Evolutionary conservation across 2,329 filamentous ascomycete genomes (phyloP), one percentile per base, ranked within the genome.

Genomic region (Ophiobolus disseminans): DNA sequence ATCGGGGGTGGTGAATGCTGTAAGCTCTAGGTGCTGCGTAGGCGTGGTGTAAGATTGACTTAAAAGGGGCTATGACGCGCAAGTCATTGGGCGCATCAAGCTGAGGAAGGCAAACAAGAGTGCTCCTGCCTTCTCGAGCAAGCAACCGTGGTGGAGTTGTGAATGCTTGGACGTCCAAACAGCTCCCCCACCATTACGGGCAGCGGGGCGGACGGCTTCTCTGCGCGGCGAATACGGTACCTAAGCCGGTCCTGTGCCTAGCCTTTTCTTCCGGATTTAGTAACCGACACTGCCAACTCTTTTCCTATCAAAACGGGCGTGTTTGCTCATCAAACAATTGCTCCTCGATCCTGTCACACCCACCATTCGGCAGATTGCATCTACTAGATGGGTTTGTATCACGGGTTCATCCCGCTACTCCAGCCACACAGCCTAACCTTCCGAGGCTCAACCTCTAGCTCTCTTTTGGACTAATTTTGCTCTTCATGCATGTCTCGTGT

Each of bases 1-100:
- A 62, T 61, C 51, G 57, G 57, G 53, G 36, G 44, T 40, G 26
- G 40, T 44, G 40, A n/a, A n/a, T 44, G 37, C 42, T 42, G 48
- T 46, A 50, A 53, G 53, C 50, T 42, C 35, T 22, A n/a, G 22
- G 42, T 42, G 32, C 14, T 32, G 19, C 28, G 25, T 41, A 40
- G 23, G 31, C 30, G 40, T 41, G 37, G 43, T 37, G 51, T 52
- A 47, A 53, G 41, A 44, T 35, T 30, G 20, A 34, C 10, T 19
- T n/a, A 23, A 9, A 28, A 31, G 38, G 2, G 25, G 16, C 16
- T 31, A 40, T 20, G 31, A 28, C 11, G 23, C 38, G 16, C n/a
- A 19, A 37, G 13, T 31, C 16, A 13, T 40, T 20, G 38, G 23
- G 25, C 34, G 10, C 21, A 14, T 9, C 40, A 9, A 19, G 23